phyloP scores from a whole-genome alignment of 306 rosid genomes.

The Lathyrus tuberosus region DNA sequence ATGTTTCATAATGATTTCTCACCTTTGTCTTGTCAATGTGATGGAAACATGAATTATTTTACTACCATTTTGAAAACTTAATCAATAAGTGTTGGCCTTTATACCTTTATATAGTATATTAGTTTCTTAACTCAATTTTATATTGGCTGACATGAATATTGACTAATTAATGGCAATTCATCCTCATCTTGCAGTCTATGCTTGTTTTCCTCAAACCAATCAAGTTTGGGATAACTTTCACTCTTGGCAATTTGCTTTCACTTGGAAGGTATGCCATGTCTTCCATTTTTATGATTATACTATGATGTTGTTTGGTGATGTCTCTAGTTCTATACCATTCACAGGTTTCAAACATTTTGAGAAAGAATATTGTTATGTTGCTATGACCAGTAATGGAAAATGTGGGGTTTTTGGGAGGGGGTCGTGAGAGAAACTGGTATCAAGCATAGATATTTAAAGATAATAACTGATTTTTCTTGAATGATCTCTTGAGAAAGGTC shows the following conservation, averaged over 20 bases:
- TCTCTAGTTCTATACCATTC: not conserved
- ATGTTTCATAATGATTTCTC: slow-evolving; percentile 16
- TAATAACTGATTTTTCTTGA: no score
- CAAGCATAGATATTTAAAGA: no score
- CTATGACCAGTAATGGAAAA: not conserved
- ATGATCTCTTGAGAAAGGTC: no score
- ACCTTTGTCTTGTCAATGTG: slow-evolving; percentile 21
- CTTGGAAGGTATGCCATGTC: slow-evolving; percentile 77
- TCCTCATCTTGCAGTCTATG: slow-evolving; percentile 73
- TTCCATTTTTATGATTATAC: slow-evolving; percentile 28
- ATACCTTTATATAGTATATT: slow-evolving; percentile 8
- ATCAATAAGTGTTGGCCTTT: slow-evolving; percentile 21
- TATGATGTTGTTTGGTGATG: not conserved
- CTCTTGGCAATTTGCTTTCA: slow-evolving; percentile 92
- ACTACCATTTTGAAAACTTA: slow-evolving; percentile 18
- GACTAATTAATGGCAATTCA: slow-evolving; percentile 42
- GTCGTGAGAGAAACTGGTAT: no score
- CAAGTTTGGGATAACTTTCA: slow-evolving; percentile 88
- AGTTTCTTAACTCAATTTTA: slow-evolving; percentile 32
- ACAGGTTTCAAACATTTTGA: not conserved
- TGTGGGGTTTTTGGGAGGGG: not conserved
- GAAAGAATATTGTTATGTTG: slow-evolving; percentile 3
- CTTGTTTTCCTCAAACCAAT: slow-evolving; percentile 89
- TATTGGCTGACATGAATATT: slow-evolving; percentile 27
- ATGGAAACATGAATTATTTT: slow-evolving; percentile 34